Evolutionary conservation across 805 yeast genomes (phyloP), one percentile per base, ranked within the genome.

Genomic region (Metschnikowia continentalis): DNA sequence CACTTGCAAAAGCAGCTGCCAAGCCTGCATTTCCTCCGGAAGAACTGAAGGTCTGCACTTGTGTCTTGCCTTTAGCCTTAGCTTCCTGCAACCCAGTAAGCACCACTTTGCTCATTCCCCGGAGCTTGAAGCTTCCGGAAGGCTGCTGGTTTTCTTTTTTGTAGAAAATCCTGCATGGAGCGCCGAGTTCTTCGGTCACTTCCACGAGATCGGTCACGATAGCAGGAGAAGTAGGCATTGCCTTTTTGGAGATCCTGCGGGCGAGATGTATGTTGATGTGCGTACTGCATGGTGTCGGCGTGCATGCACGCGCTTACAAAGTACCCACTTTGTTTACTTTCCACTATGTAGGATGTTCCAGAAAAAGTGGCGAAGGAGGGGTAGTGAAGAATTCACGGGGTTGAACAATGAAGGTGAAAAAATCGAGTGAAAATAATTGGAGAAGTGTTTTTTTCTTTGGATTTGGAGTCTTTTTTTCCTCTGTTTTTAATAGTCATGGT

Each of bases 1-100:
- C 57, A 4, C 80, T 72, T 26, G 79, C 72, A 46, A 69, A 70
- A 1, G 82, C 79, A 8, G 82, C 82, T 6, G 83, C 84, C 51
- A 77, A 66, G 1, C 81, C 81, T n/a, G 81, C 81, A 53, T 77
- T 77, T 7, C 84, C 84, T 10, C 84, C 84, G 35, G 80, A 74
- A 8, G 82, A 78, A 4, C 81, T 72, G 53, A 71, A 74, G 3
- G 79, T 75, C 8, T 70, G 71, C 14, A 75, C 68, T 36, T 57
- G 57, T 47, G 67, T 65, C 14, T 59, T 54, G 3, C 65, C 60
- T 4, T 23, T 13, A 10, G 48, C 47, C 30, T 60, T 56, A 1
- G 73, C 71, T 15, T 58, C 56, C 2, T 58, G 61, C 1, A 75
- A 63, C 6, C 70, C 65, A 13, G 60, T 56, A 10, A 62, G 57